These are phyloP conservation scores for Pythium phragmitis DNA, from an alignment of 352 stramenopile genomes.

Conservation along the genomic window DNA sequence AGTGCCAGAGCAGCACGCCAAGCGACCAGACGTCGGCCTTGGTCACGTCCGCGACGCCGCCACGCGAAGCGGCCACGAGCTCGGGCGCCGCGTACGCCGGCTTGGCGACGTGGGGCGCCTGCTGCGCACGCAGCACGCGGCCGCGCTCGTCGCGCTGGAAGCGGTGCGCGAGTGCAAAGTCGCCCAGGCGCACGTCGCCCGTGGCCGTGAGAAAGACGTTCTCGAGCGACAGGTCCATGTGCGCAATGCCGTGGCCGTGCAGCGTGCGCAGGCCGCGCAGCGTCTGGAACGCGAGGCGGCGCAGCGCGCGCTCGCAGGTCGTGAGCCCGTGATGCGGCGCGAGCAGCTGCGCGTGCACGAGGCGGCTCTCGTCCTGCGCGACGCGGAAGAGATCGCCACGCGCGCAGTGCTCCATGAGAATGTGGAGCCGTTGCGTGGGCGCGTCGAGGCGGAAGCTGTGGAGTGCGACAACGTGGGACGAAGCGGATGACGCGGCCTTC, in stretches of 20 bases:
- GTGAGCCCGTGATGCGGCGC: slow-evolving; percentile 28
- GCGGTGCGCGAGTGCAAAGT: slow-evolving; percentile 86
- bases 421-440: slow-evolving; percentile 46
- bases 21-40: slow-evolving; percentile 74
- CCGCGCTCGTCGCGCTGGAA: slow-evolving; percentile 30
- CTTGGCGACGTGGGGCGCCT: slow-evolving; percentile 41
- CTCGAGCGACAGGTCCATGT: slow-evolving; percentile 94
- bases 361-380: slow-evolving; percentile 46
- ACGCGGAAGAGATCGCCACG: slow-evolving; percentile 60
- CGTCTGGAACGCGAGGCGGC: slow-evolving; percentile 62
- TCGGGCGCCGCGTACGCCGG: slow-evolving; percentile 70
- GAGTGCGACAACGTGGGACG: slow-evolving; percentile 50
- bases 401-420: slow-evolving; percentile 66
- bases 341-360: slow-evolving; percentile 40
- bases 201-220: slow-evolving; percentile 91
- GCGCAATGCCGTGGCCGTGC: slow-evolving; percentile 81
- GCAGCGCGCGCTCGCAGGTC: slow-evolving; percentile 42
- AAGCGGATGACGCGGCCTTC: background rate
- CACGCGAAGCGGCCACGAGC: slow-evolving; percentile 21
- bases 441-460: slow-evolving; percentile 41
- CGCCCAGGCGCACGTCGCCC: slow-evolving; percentile 80
- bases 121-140: slow-evolving; percentile 23
- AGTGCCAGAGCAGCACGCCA: slow-evolving; percentile 64
- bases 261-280: slow-evolving; percentile 86
- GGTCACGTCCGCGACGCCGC: slow-evolving; percentile 39